A percentile compares a stretch with the other conserved stretches of the same genome.
Evolutionary conservation across 345 rosid species (phyloP).

Genomic region (Populus simonii): DNA sequence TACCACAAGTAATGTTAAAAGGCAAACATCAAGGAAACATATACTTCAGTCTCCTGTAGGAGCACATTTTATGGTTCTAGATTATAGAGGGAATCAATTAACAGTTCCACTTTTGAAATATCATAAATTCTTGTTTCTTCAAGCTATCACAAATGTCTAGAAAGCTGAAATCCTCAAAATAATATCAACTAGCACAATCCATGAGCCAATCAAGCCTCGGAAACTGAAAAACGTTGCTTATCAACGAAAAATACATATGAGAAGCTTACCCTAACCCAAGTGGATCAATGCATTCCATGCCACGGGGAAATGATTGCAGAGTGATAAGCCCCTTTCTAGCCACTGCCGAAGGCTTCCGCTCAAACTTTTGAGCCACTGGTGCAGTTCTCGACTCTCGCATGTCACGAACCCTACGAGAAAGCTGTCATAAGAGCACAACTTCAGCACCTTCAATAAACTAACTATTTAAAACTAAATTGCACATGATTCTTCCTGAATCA

Average conservation of each 20-base stretch:
- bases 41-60: neutral
- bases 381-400: conserved; percentile 90
- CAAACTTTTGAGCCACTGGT: conserved; percentile 71
- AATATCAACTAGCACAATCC: neutral
- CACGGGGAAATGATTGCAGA: conserved; percentile 85
- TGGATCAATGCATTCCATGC: conserved; percentile 96
- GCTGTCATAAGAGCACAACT: conserved; percentile 47
- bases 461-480: neutral
- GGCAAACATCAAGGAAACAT: neutral
- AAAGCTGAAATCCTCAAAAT: conserved; percentile 5
- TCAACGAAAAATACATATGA: neutral
- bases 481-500: neutral
- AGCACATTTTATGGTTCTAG: neutral
- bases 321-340: conserved; percentile 49
- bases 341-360: conserved; percentile 47
- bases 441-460: neutral
- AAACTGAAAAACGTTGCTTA: neutral
- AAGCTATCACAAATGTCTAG: neutral
- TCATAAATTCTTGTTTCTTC: neutral
- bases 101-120: conserved; percentile 10
- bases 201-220: neutral
- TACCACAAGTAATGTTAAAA: conserved; percentile 11
- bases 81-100: conserved; percentile 2
- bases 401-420: conserved; percentile 86
- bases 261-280: conserved; percentile 77